These are phyloP conservation scores for Hirsutella rhossiliensis DNA, from an alignment of 2,329 filamentous ascomycete species.

Conservation along the genomic window DNA sequence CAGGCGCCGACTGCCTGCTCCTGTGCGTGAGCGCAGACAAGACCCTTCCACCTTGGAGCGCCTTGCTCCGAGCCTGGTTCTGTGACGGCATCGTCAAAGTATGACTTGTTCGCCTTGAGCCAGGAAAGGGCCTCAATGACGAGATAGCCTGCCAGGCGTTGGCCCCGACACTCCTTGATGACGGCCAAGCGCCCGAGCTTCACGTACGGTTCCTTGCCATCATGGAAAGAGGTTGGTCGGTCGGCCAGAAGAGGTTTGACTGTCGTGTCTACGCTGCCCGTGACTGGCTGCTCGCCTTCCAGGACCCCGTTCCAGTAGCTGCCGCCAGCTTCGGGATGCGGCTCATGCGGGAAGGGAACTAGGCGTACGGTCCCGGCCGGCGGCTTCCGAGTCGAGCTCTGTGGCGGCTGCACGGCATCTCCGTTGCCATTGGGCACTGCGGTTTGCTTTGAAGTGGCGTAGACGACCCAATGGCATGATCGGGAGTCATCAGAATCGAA, in stretches of 20 bases:
- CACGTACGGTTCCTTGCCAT: conserved; percentile 62
- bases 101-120: conserved; percentile 46
- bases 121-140: conserved; percentile 58
- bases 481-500: conserved; percentile 69
- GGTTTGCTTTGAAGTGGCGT: conserved; percentile 47
- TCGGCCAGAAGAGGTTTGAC: conserved; percentile 19
- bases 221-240: conserved; percentile 37
- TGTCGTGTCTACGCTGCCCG: conserved; percentile 1
- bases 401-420: conserved; percentile 26
- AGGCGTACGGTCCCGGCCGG: conserved; percentile 67
- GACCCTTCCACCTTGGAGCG: conserved; percentile 53
- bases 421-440: conserved; percentile 29
- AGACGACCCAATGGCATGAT: conserved; percentile 81
- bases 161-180: conserved; percentile 49
- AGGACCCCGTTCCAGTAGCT: conserved; percentile 34
- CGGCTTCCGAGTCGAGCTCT: conserved; percentile 29
- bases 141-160: conserved; percentile 51
- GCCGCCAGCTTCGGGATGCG: conserved; percentile 44
- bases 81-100: conserved; percentile 37
- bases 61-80: conserved; percentile 30
- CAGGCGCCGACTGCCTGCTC: conserved; percentile 52
- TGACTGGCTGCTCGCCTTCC: conserved; percentile 10
- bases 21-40: conserved; percentile 74
- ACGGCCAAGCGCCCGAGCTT: conserved; percentile 74
- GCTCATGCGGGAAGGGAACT: conserved; percentile 66